Percentiles rank a stretch among this genome's conserved stretches.
Evolutionary conservation across 495 filamentous ascomycete genomes (phyloP).

Genomic region (Hypomontagnella submonticulosa): DNA sequence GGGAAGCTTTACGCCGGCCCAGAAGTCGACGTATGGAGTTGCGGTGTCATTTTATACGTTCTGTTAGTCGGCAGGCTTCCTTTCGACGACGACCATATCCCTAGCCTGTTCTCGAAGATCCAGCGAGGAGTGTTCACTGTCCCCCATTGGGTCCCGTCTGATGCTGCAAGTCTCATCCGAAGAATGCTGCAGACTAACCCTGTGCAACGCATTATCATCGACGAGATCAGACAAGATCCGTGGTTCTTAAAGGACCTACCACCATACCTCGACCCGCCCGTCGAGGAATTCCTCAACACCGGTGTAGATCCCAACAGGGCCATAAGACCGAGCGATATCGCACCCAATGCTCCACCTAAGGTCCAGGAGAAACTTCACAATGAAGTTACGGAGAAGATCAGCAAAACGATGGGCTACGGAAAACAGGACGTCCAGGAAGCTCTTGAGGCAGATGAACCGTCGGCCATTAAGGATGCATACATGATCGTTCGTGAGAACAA

Average conservation of each 20-base stretch:
- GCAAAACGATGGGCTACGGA: slow-evolving; percentile 96
- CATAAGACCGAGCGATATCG: slow-evolving; percentile 81
- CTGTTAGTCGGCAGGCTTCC: slow-evolving; percentile 89
- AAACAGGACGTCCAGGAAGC: slow-evolving; percentile 96
- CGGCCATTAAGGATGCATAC: slow-evolving; percentile 98
- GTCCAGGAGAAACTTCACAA: slow-evolving; percentile 91
- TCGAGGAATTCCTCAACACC: slow-evolving; percentile 91
- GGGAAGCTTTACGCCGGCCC: slow-evolving; percentile 98
- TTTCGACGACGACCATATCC: slow-evolving; percentile 93
- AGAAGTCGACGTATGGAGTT: slow-evolving; percentile 99
- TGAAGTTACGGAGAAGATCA: slow-evolving; percentile 91
- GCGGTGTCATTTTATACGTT: slow-evolving; percentile 97
- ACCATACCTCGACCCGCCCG: slow-evolving; percentile 85
- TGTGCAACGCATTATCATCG: slow-evolving; percentile 89
- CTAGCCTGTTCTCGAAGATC: slow-evolving; percentile 62
- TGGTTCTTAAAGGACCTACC: slow-evolving; percentile 93
- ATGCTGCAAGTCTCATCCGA: slow-evolving; percentile 85
- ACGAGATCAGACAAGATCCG: slow-evolving; percentile 91
- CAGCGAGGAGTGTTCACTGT: slow-evolving; percentile 82
- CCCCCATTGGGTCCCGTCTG: slow-evolving; percentile 85
- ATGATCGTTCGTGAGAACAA: slow-evolving; percentile 98
- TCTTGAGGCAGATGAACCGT: slow-evolving; percentile 88
- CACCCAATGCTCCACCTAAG: slow-evolving; percentile 76
- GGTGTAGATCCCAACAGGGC: slow-evolving; percentile 91
- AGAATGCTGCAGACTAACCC: slow-evolving; percentile 96